Percentiles rank a stretch among this genome's conserved stretches.
These are phyloP conservation scores for Themeda triandra DNA, from an alignment of 176 grass and related monocot species.

Conservation along the genomic window DNA sequence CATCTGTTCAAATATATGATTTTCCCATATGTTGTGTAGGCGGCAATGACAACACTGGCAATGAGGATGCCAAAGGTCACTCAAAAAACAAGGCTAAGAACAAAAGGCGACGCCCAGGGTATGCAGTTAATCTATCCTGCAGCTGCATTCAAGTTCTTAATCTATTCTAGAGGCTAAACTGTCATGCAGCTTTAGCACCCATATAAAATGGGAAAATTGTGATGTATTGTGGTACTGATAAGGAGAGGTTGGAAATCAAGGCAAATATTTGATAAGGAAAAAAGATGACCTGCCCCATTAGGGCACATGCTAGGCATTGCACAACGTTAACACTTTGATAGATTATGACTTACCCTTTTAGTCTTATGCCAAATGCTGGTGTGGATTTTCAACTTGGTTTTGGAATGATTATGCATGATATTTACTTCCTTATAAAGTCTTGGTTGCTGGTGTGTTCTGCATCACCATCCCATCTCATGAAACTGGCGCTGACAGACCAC, in stretches of 20 bases:
- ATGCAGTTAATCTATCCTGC: constrained; percentile 19
- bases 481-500: not conserved
- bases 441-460: not conserved
- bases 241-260: not conserved
- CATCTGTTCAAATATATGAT: constrained; percentile 9
- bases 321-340: not conserved
- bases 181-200: not conserved
- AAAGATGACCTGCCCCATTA: not conserved
- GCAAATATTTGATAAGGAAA: not conserved
- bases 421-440: not conserved
- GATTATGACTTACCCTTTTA: not conserved
- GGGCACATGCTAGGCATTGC: not conserved
- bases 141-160: not conserved
- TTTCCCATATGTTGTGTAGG: constrained; percentile 40
- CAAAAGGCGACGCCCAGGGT: constrained; percentile 66
- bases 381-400: not conserved
- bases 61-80: constrained; percentile 52
- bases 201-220: not conserved
- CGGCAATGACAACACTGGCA: constrained; percentile 44
- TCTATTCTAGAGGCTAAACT: not conserved
- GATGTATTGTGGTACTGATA: not conserved
- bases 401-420: not conserved
- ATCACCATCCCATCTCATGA: not conserved
- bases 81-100: constrained; percentile 82
- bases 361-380: not conserved